phyloP scores from a whole-genome alignment of 2,329 filamentous ascomycete species.

The Orbilia quercus region DNA sequence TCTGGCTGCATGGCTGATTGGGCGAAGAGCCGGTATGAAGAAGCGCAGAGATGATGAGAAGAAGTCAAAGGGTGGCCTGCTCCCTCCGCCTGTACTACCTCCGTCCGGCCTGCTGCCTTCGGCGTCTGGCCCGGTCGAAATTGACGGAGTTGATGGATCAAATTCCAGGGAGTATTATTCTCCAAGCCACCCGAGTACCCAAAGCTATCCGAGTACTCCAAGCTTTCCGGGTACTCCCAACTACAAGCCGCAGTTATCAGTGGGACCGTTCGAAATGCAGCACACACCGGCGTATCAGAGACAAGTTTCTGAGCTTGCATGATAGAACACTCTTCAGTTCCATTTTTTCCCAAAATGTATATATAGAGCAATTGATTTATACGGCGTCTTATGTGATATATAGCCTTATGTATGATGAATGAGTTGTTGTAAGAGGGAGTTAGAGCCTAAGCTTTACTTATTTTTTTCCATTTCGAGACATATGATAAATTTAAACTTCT shows the following conservation, averaged over 20 bases:
- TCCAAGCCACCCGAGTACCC: not conserved
- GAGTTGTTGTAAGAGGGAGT: not conserved
- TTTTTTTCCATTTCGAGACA: too few species aligned
- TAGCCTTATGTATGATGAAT: not conserved
- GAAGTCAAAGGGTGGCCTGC: too few species aligned
- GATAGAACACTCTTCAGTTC: not conserved
- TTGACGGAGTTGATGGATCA: not conserved
- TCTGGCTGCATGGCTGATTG: constrained; percentile 17
- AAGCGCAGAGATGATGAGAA: not conserved
- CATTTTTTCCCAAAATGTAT: not conserved
- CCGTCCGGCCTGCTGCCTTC: too few species aligned
- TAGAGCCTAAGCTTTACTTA: not conserved
- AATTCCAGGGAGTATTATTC: not conserved
- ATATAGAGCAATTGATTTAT: too few species aligned
- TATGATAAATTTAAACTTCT: too few species aligned
- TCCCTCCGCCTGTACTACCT: too few species aligned
- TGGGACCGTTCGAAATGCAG: not conserved
- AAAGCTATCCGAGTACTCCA: not conserved
- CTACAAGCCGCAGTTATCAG: not conserved
- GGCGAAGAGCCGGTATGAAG: constrained; percentile 11
- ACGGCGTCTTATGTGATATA: too few species aligned
- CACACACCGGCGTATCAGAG: not conserved
- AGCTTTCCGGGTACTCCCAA: not conserved
- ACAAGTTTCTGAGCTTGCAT: not conserved
- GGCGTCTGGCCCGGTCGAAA: too few species aligned